Conservation (phyloP, 176 grass and related monocot species). For the Hordeum marinum region DNA sequence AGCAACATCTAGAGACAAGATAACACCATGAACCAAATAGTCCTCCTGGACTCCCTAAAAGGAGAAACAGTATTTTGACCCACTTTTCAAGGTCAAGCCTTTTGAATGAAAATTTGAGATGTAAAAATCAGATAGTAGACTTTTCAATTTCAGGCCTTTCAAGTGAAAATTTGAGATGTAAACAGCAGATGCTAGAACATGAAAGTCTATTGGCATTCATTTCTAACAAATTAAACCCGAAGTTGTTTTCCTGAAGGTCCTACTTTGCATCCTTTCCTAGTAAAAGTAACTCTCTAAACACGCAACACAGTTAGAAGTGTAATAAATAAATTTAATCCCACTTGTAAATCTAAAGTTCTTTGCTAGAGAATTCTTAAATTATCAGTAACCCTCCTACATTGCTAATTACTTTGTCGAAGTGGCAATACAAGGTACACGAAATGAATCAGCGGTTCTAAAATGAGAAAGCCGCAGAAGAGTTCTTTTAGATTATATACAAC, state of each 20-base stretch:
- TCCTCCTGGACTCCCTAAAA: neutral
- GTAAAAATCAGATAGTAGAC: neutral
- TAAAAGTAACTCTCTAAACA: neutral
- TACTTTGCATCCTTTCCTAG: neutral
- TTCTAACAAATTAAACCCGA: neutral
- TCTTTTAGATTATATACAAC: neutral
- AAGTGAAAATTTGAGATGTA: neutral
- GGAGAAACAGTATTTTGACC: neutral
- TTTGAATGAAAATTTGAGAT: neutral
- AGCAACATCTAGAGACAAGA: neutral
- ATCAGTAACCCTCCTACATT: neutral
- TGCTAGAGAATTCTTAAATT: neutral
- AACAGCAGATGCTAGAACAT: neutral
- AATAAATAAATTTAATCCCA: neutral
- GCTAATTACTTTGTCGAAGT: neutral
- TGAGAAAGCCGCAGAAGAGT: neutral
- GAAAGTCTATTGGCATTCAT: neutral
- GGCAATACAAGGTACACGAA: constrained; percentile 1
- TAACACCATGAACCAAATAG: neutral
- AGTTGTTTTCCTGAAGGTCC: neutral
- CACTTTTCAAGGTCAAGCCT: neutral
- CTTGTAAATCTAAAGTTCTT: neutral
- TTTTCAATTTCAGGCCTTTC: neutral
- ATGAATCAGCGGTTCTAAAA: neutral
- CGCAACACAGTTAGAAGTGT: neutral